Conservation (phyloP, 169 alveolate genomes). For the Plasmodium fragile region DNA sequence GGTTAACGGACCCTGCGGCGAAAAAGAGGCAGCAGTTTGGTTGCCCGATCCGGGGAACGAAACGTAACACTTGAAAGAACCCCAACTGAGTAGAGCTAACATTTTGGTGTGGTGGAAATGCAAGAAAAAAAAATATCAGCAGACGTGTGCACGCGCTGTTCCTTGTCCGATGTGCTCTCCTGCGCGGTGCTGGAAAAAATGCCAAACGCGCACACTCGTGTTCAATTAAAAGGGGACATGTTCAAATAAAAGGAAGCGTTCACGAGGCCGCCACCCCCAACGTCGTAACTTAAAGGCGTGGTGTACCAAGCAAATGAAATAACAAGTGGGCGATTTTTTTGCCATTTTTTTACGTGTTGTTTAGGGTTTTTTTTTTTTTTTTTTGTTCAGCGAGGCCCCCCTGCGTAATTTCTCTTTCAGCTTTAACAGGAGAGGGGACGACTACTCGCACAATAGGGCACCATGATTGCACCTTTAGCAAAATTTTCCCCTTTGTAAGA, state of each 20-base stretch:
- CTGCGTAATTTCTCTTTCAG: neutral
- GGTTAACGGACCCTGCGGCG: too few relatives aligned
- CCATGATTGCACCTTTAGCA: neutral
- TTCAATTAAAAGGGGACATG: neutral
- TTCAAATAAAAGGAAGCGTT: neutral
- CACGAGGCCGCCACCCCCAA: neutral
- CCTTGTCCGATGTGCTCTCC: neutral
- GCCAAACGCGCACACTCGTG: neutral
- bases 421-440: neutral
- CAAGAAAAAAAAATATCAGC: too few relatives aligned
- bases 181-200: neutral
- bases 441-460: neutral
- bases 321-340: neutral
- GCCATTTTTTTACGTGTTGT: neutral
- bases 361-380: neutral
- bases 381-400: neutral
- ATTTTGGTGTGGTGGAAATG: too few relatives aligned
- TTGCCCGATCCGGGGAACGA: too few relatives aligned
- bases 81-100: too few relatives aligned
- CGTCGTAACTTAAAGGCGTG: neutral
- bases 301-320: neutral
- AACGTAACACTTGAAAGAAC: too few relatives aligned
- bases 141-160: neutral
- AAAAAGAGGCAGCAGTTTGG: too few relatives aligned
- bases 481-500: neutral